Conservation (phyloP, 2,329 filamentous ascomycete genomes). For the Zopfia rhizophila region DNA sequence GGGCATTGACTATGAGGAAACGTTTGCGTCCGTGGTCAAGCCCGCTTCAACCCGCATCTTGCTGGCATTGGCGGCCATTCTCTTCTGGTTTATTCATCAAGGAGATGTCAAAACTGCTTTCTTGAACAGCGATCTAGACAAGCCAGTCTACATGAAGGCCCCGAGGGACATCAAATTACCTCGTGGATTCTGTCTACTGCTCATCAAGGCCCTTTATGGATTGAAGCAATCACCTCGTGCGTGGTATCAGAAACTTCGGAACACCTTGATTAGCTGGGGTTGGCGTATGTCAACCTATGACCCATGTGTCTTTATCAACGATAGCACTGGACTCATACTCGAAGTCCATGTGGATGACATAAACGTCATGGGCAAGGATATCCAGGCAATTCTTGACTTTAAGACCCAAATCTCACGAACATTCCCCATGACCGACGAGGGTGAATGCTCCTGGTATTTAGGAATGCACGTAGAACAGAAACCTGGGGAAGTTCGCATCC, state of each 20-base stretch:
- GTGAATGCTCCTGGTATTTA: constrained; percentile 30
- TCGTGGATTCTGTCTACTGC: constrained; percentile 1
- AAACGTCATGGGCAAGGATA: no score
- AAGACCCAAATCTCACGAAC: no score
- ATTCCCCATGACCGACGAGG: constrained; percentile 42
- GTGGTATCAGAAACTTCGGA: constrained; percentile 33
- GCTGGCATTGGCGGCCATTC: constrained; percentile 30
- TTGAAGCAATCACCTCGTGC: constrained; percentile 40
- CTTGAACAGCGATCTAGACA: constrained; percentile 37
- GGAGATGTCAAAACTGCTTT: constrained; percentile 48
- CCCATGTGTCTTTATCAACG: no score
- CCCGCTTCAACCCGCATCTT: constrained; percentile 35
- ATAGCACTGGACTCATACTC: no score
- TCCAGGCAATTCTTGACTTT: no score
- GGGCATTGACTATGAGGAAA: constrained; percentile 40
- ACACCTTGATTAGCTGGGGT: no score
- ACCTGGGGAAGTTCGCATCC: no score
- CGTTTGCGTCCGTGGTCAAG: constrained; percentile 35
- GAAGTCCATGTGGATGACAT: no score
- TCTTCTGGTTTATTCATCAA: constrained; percentile 36
- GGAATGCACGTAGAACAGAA: no score
- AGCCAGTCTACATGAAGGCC: constrained; percentile 36
- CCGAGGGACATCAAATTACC: constrained; percentile 25
- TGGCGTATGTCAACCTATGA: no score
- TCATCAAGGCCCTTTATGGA: constrained; percentile 41